Evolutionary conservation across 164 flowering plant genomes (phyloP), one percentile per base, ranked within the genome.

Genomic region (Macadamia integrifolia): DNA sequence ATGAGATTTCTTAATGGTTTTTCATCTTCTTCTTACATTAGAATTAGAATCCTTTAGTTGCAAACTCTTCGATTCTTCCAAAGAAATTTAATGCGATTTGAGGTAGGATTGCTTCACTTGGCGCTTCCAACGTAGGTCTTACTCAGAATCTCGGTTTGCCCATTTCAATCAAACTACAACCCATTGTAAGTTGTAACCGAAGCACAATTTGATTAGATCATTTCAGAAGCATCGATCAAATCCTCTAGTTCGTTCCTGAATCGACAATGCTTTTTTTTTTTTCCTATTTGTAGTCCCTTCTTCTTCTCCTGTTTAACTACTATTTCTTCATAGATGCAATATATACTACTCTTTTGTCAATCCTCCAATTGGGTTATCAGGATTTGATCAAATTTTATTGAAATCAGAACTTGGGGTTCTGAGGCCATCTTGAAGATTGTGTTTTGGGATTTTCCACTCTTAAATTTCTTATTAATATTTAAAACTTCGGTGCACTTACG

Each of bases 151-250:
- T 80, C 32, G 86, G 86, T 67, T 69, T 75, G 15, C 96, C 91
- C 1, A 71, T 72, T 28, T 81, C 91, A 57, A 67, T 90, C n/a
- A 82, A 80, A 67, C 79, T 88, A 7, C 60, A 64, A 61, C 82
- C 80, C 13, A 80, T 90, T 66, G 67, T 73, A 30, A 75, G n/a
- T n/a, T n/a, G n/a, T n/a, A n/a, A n/a, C 80, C 63, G 96, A 88
- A 76, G 73, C 29, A 72, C 84, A 84, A 78, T 90, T 88, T 70
- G 88, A 88, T 79, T 80, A 83, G 23, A 74, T 83, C 32, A 43
- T 88, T 6, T 83, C 84, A 9, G 90, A 86, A 64, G 91, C 91
- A n/a, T n/a, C n/a, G n/a, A n/a, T 3, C 84, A 86, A 57, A 52
- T 90, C 40, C 71, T 90, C 67, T 90, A 93, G 96, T 90, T 70